phyloP scores from a whole-genome alignment of 352 stramenopile genomes.

The Pythium volutum region DNA sequence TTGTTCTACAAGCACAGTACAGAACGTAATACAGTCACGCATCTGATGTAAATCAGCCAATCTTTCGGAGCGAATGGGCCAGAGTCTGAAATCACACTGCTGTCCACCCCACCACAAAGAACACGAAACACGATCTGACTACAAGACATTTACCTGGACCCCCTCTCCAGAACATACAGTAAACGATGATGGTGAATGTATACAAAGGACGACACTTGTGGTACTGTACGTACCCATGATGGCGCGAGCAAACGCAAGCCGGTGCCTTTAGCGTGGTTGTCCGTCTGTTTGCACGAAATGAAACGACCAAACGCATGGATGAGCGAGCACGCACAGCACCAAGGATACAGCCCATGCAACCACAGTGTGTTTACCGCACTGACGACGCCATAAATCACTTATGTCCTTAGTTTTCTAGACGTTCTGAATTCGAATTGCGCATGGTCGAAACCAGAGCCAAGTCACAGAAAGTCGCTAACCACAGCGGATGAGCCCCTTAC shows the following conservation, averaged over 20 bases:
- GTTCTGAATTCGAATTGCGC: neutral
- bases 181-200: neutral
- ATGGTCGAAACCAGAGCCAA: neutral
- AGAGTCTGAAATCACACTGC: no score
- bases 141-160: neutral
- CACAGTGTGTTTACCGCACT: no score
- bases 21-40: neutral
- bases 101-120: no score
- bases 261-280: neutral
- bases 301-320: neutral
- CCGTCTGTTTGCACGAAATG: no score
- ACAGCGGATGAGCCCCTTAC: no score
- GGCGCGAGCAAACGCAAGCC: neutral
- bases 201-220: neutral
- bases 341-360: no score
- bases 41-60: neutral
- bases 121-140: no score
- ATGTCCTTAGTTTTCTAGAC: neutral
- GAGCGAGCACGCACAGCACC: neutral
- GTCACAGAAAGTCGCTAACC: neutral
- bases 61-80: neutral
- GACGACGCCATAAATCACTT: neutral
- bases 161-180: neutral
- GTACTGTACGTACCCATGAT: constrained; percentile 3
- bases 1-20: neutral